These are phyloP conservation scores for Penicillium sp. DNA, from an alignment of 2,329 filamentous ascomycete genomes.

Conservation along the genomic window DNA sequence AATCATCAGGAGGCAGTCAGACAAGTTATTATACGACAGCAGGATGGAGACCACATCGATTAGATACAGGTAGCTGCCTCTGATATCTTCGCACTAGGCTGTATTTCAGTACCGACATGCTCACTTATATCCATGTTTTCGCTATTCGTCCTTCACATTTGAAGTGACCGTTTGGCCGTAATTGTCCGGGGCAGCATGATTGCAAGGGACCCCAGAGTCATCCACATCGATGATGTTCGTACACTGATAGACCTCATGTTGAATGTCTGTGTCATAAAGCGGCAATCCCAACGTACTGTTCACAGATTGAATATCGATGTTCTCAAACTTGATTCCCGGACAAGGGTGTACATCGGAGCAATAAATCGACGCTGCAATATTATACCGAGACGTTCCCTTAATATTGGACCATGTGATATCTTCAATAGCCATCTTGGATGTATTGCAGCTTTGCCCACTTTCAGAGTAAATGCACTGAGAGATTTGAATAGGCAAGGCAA, in stretches of 20 bases:
- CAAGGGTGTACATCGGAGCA: conserved; percentile 47
- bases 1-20: too few relatives aligned
- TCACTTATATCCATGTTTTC: too few relatives aligned
- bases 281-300: conserved; percentile 35
- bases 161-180: conserved; percentile 19
- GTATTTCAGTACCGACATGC: too few relatives aligned
- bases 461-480: conserved; percentile 30
- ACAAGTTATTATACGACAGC: too few relatives aligned
- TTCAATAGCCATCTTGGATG: conserved; percentile 44
- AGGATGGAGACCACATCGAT: too few relatives aligned
- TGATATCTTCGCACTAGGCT: too few relatives aligned
- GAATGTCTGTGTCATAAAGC: conserved; percentile 23
- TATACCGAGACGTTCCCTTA: conserved; percentile 52
- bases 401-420: conserved; percentile 54
- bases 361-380: conserved; percentile 51
- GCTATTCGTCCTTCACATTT: conserved; percentile 12
- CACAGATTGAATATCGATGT: conserved; percentile 48
- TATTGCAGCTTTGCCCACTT: conserved; percentile 36
- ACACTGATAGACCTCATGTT: conserved; percentile 45
- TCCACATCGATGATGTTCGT: conserved; percentile 39
- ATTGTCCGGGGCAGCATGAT: conserved; percentile 26
- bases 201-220: conserved; percentile 26
- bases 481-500: conserved; percentile 26
- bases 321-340: conserved; percentile 47
- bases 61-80: too few relatives aligned